A percentile compares a stretch with the other conserved stretches of the same genome.
These are phyloP conservation scores for Saccharum officinarum DNA, from an alignment of 176 grass and related monocot genomes.

Conservation along the genomic window DNA sequence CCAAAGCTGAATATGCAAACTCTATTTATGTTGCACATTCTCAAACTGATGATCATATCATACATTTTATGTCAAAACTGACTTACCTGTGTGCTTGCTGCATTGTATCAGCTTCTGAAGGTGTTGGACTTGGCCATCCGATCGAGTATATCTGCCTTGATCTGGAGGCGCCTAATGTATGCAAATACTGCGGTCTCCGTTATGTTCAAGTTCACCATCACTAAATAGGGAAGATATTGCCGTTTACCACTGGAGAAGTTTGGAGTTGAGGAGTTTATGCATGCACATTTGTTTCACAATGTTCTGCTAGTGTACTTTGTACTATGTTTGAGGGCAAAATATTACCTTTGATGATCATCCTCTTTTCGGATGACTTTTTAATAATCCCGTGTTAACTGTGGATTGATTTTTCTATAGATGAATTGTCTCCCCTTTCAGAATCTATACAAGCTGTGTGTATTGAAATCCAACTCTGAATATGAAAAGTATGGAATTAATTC, in stretches of 20 bases:
- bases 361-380: conserved; percentile 6
- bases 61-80: conserved; percentile 30
- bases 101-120: conserved; percentile 55
- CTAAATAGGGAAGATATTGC: conserved; percentile 34
- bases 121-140: conserved; percentile 80
- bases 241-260: conserved; percentile 32
- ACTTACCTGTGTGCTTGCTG: conserved; percentile 22
- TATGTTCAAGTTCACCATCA: conserved; percentile 92
- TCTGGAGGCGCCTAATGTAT: conserved; percentile 66
- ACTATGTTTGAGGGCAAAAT: conserved; percentile 11
- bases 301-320: conserved; percentile 28
- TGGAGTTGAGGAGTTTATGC: conserved; percentile 44
- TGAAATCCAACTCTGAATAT: background rate
- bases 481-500: conserved; percentile 10
- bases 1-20: background rate
- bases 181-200: conserved; percentile 97
- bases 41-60: conserved; percentile 1
- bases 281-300: conserved; percentile 38
- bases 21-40: background rate
- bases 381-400: conserved; percentile 37
- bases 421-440: background rate
- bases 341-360: conserved; percentile 14
- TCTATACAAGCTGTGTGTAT: background rate
- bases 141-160: conserved; percentile 98
- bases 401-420: conserved; percentile 9